Conservation (phyloP, 805 yeast species). For the Candida sonorensis region DNA sequence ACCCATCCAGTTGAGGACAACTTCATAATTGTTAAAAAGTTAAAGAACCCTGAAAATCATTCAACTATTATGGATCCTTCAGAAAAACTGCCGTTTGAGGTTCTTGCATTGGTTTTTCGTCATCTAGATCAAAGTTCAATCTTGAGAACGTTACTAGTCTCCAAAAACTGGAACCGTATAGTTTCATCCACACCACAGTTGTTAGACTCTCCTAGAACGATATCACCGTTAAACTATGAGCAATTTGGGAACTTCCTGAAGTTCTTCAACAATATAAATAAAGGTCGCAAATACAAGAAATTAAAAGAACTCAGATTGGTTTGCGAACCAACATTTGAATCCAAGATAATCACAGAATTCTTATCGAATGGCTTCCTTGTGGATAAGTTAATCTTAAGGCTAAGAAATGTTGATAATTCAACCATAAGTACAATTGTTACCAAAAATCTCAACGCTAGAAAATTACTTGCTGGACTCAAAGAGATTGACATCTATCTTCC, state of each 20-base stretch:
- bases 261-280: conserved; percentile 7
- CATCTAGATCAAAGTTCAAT: conserved; percentile 11
- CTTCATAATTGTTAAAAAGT: neutral
- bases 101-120: conserved; percentile 8
- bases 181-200: conserved; percentile 8
- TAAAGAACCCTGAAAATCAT: no score
- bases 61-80: conserved; percentile 15
- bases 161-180: conserved; percentile 11
- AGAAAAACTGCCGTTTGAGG: conserved; percentile 19
- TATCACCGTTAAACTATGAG: conserved; percentile 3
- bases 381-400: conserved; percentile 2
- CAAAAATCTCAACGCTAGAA: conserved; percentile 7
- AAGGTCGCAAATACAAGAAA: conserved; percentile 4
- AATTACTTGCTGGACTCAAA: conserved; percentile 5
- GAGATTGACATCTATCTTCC: conserved; percentile 10
- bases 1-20: no score
- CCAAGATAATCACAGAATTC: conserved; percentile 10
- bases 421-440: conserved; percentile 5
- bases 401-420: conserved; percentile 6
- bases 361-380: conserved; percentile 7
- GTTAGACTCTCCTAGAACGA: conserved; percentile 7
- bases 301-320: conserved; percentile 5
- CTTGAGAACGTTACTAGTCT: conserved; percentile 12
- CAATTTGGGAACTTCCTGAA: conserved; percentile 11
- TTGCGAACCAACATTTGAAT: conserved; percentile 10